phyloP scores from a whole-genome alignment of 2,329 filamentous ascomycete species.

The Ascochyta pisi region DNA sequence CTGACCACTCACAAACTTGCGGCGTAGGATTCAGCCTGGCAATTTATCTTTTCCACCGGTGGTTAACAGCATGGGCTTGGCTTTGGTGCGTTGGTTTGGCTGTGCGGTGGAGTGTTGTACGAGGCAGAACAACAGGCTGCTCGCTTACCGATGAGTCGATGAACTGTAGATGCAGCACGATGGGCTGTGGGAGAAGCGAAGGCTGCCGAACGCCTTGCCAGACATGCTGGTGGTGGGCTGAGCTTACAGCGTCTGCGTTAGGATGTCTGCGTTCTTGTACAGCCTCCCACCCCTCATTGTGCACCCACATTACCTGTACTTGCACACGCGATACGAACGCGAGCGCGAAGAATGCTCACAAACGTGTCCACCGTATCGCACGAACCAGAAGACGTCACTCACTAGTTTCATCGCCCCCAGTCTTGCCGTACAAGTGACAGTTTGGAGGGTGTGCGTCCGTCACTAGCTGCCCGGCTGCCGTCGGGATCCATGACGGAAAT shows the following conservation, averaged over 20 bases:
- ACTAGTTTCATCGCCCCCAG: conserved; percentile 6
- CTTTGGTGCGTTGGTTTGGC: background rate
- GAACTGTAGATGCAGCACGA: background rate
- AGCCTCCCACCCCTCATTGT: conserved; percentile 15
- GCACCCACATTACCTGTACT: conserved; percentile 14
- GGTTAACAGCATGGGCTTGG: conserved; percentile 5
- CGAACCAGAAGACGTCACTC: conserved; percentile 1
- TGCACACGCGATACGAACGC: conserved; percentile 5
- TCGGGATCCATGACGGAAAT: conserved; percentile 18
- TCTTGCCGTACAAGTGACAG: conserved; percentile 7
- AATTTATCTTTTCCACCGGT: background rate
- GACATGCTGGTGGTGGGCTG: background rate
- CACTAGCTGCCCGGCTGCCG: conserved; percentile 14
- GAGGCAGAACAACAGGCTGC: conserved; percentile 14
- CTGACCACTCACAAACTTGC: conserved; percentile 1
- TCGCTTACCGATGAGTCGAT: background rate
- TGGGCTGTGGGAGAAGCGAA: background rate
- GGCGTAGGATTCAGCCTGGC: conserved; percentile 1
- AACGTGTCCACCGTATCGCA: conserved; percentile 5
- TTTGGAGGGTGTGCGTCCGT: conserved; percentile 3
- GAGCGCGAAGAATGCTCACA: conserved; percentile 11
- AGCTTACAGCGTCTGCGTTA: conserved; percentile 1
- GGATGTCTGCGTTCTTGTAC: conserved; percentile 13
- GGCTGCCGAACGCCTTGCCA: conserved; percentile 2
- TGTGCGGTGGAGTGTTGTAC: conserved; percentile 11